Evolutionary conservation across 352 stramenopile species (phyloP).

Genomic region (Globisporangium nunn): DNA sequence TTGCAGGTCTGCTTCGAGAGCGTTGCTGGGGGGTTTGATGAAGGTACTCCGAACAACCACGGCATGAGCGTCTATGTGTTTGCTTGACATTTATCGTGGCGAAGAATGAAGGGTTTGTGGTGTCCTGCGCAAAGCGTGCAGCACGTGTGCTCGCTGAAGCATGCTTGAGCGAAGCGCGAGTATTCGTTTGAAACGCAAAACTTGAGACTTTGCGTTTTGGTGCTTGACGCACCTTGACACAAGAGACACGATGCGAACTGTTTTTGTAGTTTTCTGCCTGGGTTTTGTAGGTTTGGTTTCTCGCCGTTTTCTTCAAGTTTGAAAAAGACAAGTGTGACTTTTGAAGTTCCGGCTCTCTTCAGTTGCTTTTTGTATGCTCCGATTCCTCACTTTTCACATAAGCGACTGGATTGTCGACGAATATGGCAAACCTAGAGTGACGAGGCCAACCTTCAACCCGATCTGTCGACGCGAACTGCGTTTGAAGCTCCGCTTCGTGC

Average conservation of each 20-base stretch:
- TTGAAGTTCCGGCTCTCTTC: neutral
- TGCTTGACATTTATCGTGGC: too few relatives aligned
- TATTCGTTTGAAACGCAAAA: conserved; percentile 9
- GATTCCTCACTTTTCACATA: too few relatives aligned
- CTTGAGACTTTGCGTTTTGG: neutral
- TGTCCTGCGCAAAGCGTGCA: neutral
- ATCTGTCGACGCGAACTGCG: neutral
- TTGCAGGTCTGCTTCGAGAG: neutral
- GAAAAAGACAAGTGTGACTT: conserved; percentile 10
- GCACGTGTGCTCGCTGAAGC: neutral
- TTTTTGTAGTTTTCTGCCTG: conserved; percentile 4
- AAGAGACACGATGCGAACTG: neutral
- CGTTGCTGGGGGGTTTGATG: too few relatives aligned
- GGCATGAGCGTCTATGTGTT: too few relatives aligned
- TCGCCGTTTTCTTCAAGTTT: conserved; percentile 8
- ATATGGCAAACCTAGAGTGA: conserved; percentile 1
- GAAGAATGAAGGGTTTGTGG: too few relatives aligned
- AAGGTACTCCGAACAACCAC: neutral
- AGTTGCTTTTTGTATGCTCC: conserved; percentile 1
- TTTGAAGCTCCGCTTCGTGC: neutral
- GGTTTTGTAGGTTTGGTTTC: neutral
- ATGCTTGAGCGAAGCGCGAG: neutral
- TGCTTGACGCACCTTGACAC: neutral
- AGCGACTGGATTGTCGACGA: neutral
- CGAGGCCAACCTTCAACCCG: neutral